Evolutionary conservation across 768 basidiomycete genomes (phyloP), one percentile per base, ranked within the genome.

Genomic region (Rhodotorula diobovata): DNA sequence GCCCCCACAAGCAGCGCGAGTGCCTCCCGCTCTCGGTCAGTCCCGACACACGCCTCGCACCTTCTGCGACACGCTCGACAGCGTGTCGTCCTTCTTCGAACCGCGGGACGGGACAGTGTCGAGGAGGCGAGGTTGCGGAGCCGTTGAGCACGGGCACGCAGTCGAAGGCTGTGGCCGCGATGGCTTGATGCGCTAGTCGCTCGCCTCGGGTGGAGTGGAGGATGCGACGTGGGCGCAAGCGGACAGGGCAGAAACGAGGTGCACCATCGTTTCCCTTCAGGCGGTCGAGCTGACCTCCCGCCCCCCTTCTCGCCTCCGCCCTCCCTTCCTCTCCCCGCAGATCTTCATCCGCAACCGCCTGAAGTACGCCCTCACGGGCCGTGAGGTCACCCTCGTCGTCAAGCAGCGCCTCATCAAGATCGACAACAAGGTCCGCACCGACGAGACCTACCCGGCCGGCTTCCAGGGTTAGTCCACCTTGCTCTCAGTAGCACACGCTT

Each of bases 1-100:
- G 96, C 84, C 96, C 96, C 79, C 96, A 99, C 85, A 98, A 93
- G 85, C 91, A 96, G 80, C 90, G 95, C 79, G 96, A 98, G 85
- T 97, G 87, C 75, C 91, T 99, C 68, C 96, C 96, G 67, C 88
- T 99, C 78, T 90, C 89, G 68, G 75, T 76, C 39, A 70, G 74
- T 61, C 51, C 28, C 25, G 48, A 50, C 46, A 46, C 45, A n/a
- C n/a, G n/a, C n/a, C n/a, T n/a, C n/a, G n/a, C n/a, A n/a, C n/a
- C n/a, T n/a, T n/a, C n/a, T n/a, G n/a, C n/a, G n/a, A n/a, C n/a
- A n/a, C n/a, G n/a, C n/a, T n/a, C n/a, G n/a, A n/a, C n/a, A n/a
- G n/a, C n/a, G n/a, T n/a, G n/a, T n/a, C n/a, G n/a, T n/a, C n/a
- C n/a, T n/a, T n/a, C n/a, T n/a, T n/a, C n/a, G n/a, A n/a, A n/a